Evolutionary conservation across 2,329 filamentous ascomycete species (phyloP).

Genomic region (Verticillium zaregamsianum): DNA sequence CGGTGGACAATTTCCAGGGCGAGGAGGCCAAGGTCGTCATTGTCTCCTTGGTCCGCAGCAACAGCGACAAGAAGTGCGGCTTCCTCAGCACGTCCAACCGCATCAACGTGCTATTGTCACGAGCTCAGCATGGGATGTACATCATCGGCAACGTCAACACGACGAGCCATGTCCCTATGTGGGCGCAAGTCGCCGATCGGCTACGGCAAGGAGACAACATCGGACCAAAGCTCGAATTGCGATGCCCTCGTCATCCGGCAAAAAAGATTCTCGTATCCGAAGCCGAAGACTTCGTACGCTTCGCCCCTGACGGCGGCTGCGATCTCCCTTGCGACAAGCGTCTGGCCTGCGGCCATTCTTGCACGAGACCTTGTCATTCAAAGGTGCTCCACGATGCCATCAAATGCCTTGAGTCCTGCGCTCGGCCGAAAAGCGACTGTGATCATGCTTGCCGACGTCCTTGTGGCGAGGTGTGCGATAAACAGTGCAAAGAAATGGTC

Average conservation of each 20-base stretch:
- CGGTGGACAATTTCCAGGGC: slow-evolving; percentile 74
- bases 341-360: slow-evolving; percentile 45
- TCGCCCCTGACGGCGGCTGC: slow-evolving; percentile 62
- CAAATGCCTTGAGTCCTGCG: slow-evolving; percentile 38
- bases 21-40: slow-evolving; percentile 71
- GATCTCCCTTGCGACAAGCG: slow-evolving; percentile 42
- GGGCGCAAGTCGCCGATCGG: slow-evolving; percentile 52
- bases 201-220: slow-evolving; percentile 41
- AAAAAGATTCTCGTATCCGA: slow-evolving; percentile 43
- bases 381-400: slow-evolving; percentile 40
- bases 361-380: slow-evolving; percentile 42
- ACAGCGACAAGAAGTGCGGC: slow-evolving; percentile 51
- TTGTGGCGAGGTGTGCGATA: too few species aligned
- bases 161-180: slow-evolving; percentile 56
- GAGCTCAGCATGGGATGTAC: slow-evolving; percentile 67
- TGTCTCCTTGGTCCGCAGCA: slow-evolving; percentile 68
- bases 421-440: slow-evolving; percentile 45
- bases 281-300: slow-evolving; percentile 52
- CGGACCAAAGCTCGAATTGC: slow-evolving; percentile 47
- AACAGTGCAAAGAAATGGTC: slow-evolving; percentile 7
- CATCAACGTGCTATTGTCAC: slow-evolving; percentile 64
- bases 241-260: slow-evolving; percentile 57
- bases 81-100: slow-evolving; percentile 65
- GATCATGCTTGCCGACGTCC: too few species aligned
- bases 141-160: slow-evolving; percentile 64